phyloP scores from a whole-genome alignment of 2,329 filamentous ascomycete genomes.

The Cordyceps militaris region DNA sequence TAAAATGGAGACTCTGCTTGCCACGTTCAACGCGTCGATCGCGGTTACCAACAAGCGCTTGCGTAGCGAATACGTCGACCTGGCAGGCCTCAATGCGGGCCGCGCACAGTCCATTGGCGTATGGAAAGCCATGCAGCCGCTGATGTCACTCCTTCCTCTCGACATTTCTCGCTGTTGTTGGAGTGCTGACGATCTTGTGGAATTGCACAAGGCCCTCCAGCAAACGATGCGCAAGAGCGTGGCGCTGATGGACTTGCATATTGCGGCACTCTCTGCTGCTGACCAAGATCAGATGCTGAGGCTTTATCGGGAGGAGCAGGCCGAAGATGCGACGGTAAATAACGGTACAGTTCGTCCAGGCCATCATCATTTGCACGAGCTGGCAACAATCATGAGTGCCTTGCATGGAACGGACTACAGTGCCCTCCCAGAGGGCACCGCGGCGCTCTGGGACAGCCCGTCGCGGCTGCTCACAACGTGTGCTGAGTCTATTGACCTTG shows the following conservation, averaged over 20 bases:
- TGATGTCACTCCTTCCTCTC: constrained; percentile 36
- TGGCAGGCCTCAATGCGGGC: constrained; percentile 25
- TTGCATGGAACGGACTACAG: neutral
- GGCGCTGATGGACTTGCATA: constrained; percentile 35
- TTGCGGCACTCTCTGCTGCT: constrained; percentile 21
- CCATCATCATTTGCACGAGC: neutral
- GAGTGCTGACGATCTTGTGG: constrained; percentile 36
- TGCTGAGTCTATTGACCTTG: constrained; percentile 19
- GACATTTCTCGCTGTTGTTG: constrained; percentile 40
- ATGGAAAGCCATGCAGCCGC: constrained; percentile 32
- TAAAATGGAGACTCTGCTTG: constrained; percentile 25
- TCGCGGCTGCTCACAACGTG: constrained; percentile 24
- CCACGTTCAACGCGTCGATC: constrained; percentile 25
- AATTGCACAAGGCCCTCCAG: constrained; percentile 29
- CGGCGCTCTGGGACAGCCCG: neutral
- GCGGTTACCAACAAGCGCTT: constrained; percentile 23
- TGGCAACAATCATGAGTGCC: neutral
- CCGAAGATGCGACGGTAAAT: neutral
- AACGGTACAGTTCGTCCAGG: neutral
- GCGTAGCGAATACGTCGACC: constrained; percentile 13
- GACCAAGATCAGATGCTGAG: constrained; percentile 18
- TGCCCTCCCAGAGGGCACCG: neutral
- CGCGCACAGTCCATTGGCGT: constrained; percentile 24
- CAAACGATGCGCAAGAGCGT: constrained; percentile 28
- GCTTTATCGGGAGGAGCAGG: neutral